These are phyloP conservation scores for Fraxinus paxiana DNA, from an alignment of 305 asterid genomes.

Conservation along the genomic window DNA sequence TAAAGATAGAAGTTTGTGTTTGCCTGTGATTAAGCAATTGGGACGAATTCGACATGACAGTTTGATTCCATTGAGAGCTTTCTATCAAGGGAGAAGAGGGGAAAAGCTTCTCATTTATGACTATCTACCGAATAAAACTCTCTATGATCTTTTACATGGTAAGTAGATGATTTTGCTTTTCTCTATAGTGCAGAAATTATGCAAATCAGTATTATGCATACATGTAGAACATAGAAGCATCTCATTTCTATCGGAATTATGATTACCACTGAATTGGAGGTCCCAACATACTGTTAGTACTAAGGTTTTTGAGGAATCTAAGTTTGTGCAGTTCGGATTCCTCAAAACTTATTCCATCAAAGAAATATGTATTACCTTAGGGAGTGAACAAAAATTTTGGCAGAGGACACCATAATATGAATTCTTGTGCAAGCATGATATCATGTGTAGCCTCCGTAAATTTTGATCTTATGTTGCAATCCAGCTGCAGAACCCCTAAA, in stretches of 20 bases:
- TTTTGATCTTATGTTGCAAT: not conserved
- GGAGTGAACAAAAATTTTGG: not conserved
- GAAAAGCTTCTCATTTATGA: constrained; percentile 95
- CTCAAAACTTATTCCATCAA: not conserved
- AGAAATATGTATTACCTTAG: not conserved
- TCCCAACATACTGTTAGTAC: not conserved
- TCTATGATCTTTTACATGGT: constrained; percentile 88
- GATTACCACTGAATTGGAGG: not conserved
- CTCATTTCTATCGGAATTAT: not conserved
- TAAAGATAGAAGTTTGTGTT: constrained; percentile 58
- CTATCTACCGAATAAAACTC: constrained; percentile 65
- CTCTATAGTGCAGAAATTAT: not conserved
- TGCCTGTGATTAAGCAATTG: constrained; percentile 68
- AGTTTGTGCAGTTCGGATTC: not conserved
- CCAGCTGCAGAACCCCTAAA: not conserved
- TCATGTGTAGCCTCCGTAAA: not conserved
- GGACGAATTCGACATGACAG: constrained; percentile 83
- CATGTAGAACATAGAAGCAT: not conserved
- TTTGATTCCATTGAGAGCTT: constrained; percentile 88
- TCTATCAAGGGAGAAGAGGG: constrained; percentile 93
- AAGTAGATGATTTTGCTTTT: constrained; percentile 1
- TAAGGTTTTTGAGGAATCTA: not conserved
- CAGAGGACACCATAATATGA: not conserved
- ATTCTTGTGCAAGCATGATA: not conserved
- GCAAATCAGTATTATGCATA: not conserved